Conservation (phyloP, 31 red algal genomes). For the Odonthalia washingtoniensis region DNA sequence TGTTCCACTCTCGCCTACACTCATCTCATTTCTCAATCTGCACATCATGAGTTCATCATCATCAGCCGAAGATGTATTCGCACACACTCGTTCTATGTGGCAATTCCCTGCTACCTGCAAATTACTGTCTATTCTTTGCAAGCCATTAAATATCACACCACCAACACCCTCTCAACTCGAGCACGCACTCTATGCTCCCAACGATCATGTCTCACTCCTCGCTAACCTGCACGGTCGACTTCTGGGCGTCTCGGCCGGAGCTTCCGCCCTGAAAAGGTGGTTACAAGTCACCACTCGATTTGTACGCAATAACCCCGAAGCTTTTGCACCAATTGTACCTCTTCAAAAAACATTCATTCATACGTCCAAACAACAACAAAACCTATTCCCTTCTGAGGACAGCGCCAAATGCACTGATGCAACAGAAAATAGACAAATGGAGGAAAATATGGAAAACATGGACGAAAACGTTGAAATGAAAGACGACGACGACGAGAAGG, state of each 20-base stretch:
- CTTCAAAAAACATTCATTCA: background rate
- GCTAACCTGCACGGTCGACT: constrained; percentile 78
- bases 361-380: background rate
- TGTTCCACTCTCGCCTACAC: too few relatives aligned
- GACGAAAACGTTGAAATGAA: background rate
- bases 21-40: too few relatives aligned
- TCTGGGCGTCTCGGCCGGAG: constrained; percentile 52
- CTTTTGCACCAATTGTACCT: background rate
- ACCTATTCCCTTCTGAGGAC: background rate
- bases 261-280: constrained; percentile 63
- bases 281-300: constrained; percentile 55
- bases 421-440: too few relatives aligned
- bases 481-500: background rate
- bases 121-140: constrained; percentile 50
- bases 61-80: background rate
- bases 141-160: constrained; percentile 49
- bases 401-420: too few relatives aligned
- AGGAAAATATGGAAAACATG: background rate
- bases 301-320: constrained; percentile 43
- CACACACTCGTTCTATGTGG: constrained; percentile 62
- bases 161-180: constrained; percentile 54
- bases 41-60: too few relatives aligned
- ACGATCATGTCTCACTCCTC: constrained; percentile 29
- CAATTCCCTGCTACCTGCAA: constrained; percentile 67
- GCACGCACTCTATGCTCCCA: constrained; percentile 49